phyloP scores from a whole-genome alignment of 345 rosid genomes.

The Eucalyptus guilfoylei region DNA sequence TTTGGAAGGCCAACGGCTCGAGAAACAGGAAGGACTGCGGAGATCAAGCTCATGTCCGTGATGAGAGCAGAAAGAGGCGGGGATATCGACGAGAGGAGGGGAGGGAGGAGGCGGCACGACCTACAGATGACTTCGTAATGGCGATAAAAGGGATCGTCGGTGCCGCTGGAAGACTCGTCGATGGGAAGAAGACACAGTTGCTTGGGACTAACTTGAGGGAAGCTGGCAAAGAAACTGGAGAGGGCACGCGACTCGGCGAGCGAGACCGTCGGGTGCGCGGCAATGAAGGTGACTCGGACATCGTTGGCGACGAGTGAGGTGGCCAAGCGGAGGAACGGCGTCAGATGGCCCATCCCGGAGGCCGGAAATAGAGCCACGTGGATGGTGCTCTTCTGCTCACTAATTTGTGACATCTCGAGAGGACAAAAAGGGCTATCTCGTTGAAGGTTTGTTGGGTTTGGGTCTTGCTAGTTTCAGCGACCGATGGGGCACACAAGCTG shows the following conservation, averaged over 20 bases:
- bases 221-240: conserved; percentile 1
- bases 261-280: conserved; percentile 17
- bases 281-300: conserved; percentile 15
- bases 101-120: conserved; percentile 12
- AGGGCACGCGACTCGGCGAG: conserved; percentile 8
- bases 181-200: conserved; percentile 6
- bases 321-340: conserved; percentile 25
- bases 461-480: not conserved
- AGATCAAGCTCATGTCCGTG: conserved; percentile 21
- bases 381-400: not conserved
- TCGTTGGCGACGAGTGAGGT: not conserved
- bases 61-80: conserved; percentile 16
- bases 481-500: not conserved
- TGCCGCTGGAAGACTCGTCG: not conserved
- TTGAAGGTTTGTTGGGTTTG: not conserved
- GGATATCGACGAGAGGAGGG: conserved; percentile 9
- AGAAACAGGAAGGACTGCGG: conserved; percentile 11
- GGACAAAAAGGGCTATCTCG: not conserved
- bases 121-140: conserved; percentile 4
- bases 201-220: conserved; percentile 6
- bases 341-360: conserved; percentile 38
- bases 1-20: conserved; percentile 11
- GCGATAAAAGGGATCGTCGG: conserved; percentile 19
- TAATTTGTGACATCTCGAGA: not conserved
- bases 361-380: conserved; percentile 23